Base-by-base conservation (phyloP, 2,329 filamentous ascomycete genomes). In the Exophiala spinifera region DNA sequence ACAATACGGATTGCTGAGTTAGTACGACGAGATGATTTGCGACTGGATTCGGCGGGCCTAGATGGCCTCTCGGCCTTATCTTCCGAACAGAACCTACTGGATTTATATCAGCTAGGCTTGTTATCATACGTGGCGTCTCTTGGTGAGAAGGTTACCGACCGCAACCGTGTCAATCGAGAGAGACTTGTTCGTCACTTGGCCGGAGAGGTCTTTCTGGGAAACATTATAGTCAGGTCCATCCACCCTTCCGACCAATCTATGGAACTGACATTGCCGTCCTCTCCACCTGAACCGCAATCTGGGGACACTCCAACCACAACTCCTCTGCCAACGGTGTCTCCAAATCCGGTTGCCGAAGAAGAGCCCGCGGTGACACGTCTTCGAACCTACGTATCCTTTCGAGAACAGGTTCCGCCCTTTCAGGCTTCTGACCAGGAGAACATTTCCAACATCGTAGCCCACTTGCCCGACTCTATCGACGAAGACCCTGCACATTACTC, bases 101-200 rank as follows among this genome's bases (percentile, higher is more conserved):
- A 31, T 10, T 5, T 53, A 19, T 61, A 61, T 17, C 46, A 63
- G 4, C 6, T 47, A 1, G 28, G 53, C 6, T 31, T 55, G 11
- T 25, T 10, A 10, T 7, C 34, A 13, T 59, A 56, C 25, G 46
- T 61, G 25, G 37, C 46, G 14, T 34, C 52, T 20, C 55, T 62
- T 8, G 52, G 57, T 1, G 14, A 40, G 3, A 33, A 52, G 11
- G 25, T 58, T 10, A 57, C 51, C 13, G 54, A 59, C 52, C 59
- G 56, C 19, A 47, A 53, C 46, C 53, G 61, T n/a, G 55, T 61
- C 42, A 55, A 56, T 39, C 51, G 59, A 8, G 61, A 63, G 47
- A 57, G 51, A 20, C 40, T 60, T 15, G 50, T 59, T 13, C 59
- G 61, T 13, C 56, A 56, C 17, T 37, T 53, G 13, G 49, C 50